Base-by-base conservation (phyloP, 2,329 filamentous ascomycete genomes). In the Colletotrichum somersetense region DNA sequence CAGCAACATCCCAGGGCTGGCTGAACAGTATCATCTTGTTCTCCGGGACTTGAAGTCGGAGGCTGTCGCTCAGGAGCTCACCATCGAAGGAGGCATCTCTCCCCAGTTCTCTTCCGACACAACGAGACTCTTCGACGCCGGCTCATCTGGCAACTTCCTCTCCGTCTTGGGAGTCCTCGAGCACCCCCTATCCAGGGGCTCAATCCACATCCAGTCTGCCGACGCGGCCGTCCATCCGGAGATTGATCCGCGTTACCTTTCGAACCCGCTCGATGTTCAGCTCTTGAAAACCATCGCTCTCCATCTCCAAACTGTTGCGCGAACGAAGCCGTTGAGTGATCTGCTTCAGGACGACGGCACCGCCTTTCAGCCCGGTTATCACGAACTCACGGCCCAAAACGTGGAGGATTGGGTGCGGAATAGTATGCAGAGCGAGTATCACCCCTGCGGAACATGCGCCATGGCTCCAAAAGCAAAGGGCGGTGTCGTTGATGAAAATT, bases 401-500 rank as follows among this genome's bases (percentile, higher is more conserved):
- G 73, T 58, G 11, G 72, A 74, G 62, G 48, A 7, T 2, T 73
- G 70, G 66, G 44, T 74, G 1, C 38, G 70, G 7, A 20, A 4
- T 8, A 50, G 55, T n/a, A 26, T 66, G 40, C 73, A 71, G 63
- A 74, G 61, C 62, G 67, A 73, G 35, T 73, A 72, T 16, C 73
- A 74, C 38, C 67, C 71, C n/a, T 62, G 48, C 40, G 71, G 71
- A 1, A 73, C 73, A 2, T 64, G 63, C 6, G 67, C 73, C 30
- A 74, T 74, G 71, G 38, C 73, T 48, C 73, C 67, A 4, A 46
- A 20, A 67, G 40, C n/a, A 16, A 66, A 64, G 16, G 78, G 76
- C 0, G 81, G 81, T 2, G 80, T 81, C 0, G 78, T 81, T 5
- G 79, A 81, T 30, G 75, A 77, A 26, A 73, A 75, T 23, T 73